These are phyloP conservation scores for Pestalotiopsis sp. DNA, from an alignment of 2,329 filamentous ascomycete genomes.

Conservation along the genomic window DNA sequence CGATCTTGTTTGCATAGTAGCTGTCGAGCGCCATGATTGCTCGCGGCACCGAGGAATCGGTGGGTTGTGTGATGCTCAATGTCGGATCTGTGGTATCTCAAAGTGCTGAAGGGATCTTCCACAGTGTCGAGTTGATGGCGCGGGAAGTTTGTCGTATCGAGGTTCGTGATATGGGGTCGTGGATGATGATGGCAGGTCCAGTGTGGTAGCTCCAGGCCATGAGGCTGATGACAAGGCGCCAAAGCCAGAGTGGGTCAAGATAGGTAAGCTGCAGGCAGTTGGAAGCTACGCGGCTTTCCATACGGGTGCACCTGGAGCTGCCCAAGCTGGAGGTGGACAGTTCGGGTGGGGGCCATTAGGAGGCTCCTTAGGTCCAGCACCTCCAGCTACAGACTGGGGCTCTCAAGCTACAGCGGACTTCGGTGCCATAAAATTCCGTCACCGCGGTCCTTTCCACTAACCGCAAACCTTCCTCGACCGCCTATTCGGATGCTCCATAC, in stretches of 20 bases:
- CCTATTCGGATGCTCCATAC: neutral
- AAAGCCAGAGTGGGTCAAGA: neutral
- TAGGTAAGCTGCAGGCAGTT: slow-evolving; percentile 7
- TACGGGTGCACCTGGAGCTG: neutral
- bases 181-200: slow-evolving; percentile 5
- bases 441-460: neutral
- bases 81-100: neutral
- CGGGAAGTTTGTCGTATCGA: neutral
- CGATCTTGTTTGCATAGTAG: slow-evolving; percentile 99
- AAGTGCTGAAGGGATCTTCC: neutral
- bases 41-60: slow-evolving; percentile 21
- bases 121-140: neutral
- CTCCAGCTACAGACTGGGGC: neutral
- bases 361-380: neutral
- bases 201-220: slow-evolving; percentile 7
- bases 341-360: neutral
- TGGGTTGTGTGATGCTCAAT: neutral
- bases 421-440: neutral
- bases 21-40: slow-evolving; percentile 94
- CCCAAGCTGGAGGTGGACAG: neutral
- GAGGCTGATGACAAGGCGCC: slow-evolving; percentile 14
- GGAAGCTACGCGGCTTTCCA: slow-evolving; percentile 1
- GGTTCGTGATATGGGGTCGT: neutral
- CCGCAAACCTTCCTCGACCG: neutral
- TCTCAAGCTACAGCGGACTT: neutral